phyloP scores from a whole-genome alignment of 139 green algal species.

The Chlamydomonas schloesseri region DNA sequence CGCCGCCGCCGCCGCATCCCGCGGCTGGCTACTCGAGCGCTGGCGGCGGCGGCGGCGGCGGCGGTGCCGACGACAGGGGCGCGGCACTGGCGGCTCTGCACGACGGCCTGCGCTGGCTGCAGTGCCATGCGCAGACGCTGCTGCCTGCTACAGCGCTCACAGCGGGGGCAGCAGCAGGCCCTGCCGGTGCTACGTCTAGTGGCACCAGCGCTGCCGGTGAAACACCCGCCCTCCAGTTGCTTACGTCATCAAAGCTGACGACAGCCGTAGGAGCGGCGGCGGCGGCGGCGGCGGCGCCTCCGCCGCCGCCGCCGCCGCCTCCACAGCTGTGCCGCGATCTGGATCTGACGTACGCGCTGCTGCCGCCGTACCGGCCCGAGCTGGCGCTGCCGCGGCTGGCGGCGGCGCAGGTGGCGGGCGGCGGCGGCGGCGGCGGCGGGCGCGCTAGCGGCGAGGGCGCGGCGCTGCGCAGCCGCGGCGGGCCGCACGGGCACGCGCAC shows the following conservation, averaged over 20 bases:
- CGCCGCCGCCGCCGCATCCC: background rate
- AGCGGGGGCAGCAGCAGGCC: too few species aligned
- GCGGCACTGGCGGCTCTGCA: background rate
- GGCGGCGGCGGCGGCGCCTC: background rate
- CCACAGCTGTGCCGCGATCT: background rate
- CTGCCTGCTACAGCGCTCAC: too few species aligned
- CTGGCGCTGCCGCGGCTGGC: background rate
- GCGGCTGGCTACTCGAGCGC: background rate
- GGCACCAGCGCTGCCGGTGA: too few species aligned
- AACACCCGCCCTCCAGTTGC: too few species aligned
- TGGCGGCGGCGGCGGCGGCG: background rate
- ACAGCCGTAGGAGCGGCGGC: too few species aligned
- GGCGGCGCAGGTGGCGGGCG: background rate
- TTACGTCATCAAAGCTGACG: too few species aligned
- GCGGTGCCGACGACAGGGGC: background rate
- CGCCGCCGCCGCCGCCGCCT: background rate
- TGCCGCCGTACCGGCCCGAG: conserved; percentile 5
- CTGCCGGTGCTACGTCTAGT: too few species aligned
- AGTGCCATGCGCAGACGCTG: conserved; percentile 19
- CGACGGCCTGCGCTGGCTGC: conserved; percentile 13
- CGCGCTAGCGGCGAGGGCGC: background rate
- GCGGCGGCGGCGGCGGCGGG: background rate
- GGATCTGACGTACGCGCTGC: background rate
- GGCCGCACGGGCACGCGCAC: background rate
- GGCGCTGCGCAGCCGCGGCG: background rate